Percentiles rank a stretch among this genome's conserved stretches.
phyloP scores from a whole-genome alignment of 1,284 basidiomycete species.

The Puccinia novopanici region DNA sequence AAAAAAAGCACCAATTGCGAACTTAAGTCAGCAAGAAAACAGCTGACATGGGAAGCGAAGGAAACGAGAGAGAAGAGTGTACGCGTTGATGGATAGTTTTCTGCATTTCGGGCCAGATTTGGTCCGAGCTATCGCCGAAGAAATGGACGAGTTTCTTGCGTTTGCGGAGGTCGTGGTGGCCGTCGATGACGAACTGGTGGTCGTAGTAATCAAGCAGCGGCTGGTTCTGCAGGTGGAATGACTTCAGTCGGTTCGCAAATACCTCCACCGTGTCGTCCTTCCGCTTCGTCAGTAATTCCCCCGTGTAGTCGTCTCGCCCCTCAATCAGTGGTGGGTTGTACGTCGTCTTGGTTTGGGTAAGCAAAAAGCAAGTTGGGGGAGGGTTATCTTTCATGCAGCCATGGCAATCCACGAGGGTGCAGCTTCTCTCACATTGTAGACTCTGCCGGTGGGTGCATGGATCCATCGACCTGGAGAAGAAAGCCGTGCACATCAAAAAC shows the following conservation, averaged over 20 bases:
- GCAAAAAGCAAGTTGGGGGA: background rate
- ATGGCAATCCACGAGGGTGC: background rate
- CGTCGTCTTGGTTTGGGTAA: constrained; percentile 51
- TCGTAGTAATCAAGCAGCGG: constrained; percentile 80
- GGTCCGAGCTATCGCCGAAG: constrained; percentile 80
- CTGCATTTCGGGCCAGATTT: constrained; percentile 85
- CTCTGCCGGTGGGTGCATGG: constrained; percentile 84
- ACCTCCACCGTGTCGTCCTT: constrained; percentile 89
- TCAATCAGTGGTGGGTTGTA: constrained; percentile 79
- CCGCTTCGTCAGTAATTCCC: constrained; percentile 82
- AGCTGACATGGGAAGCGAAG: background rate
- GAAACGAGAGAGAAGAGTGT: background rate
- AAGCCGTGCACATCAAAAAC: background rate
- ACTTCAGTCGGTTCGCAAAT: constrained; percentile 75
- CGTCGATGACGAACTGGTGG: constrained; percentile 61
- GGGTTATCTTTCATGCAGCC: background rate
- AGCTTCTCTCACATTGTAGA: constrained; percentile 77
- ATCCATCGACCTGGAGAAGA: constrained; percentile 77
- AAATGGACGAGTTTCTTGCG: constrained; percentile 67
- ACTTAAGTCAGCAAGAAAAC: background rate
- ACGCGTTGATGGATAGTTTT: constrained; percentile 59
- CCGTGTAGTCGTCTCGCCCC: constrained; percentile 87
- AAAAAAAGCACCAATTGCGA: background rate
- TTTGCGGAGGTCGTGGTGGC: constrained; percentile 16
- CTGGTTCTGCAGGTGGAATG: constrained; percentile 84